Evolutionary conservation across 2,329 filamentous ascomycete species (phyloP), one percentile per base, ranked within the genome.

Genomic region (Fusarium secorum): DNA sequence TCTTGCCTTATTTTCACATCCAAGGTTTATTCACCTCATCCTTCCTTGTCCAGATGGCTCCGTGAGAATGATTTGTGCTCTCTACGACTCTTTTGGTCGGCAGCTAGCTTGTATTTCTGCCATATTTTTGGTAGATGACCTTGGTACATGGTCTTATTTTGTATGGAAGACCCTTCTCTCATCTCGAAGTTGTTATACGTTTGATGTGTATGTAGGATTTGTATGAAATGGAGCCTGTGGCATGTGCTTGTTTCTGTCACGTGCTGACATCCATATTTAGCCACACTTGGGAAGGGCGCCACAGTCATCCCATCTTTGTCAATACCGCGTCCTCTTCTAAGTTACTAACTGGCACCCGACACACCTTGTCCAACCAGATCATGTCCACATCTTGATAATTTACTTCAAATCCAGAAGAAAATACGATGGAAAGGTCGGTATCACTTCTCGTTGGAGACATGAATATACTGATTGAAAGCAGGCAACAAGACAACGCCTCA

Each of bases 401-500:
- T 44, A 18, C 8, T n/a, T 44, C 26, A 11, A 20, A 42, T 5
- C 17, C n/a, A 24, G 13, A 55, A 11, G 14, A 9, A 17, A 39
- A 32, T 13, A 17, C 35, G 17, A 42, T 60, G 53, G 61, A 66
- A 46, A 70, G 55, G 70, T 70, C 26, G 13, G 22, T 53, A 7
- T 8, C 18, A 15, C 3, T 26, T 20, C 8, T 20, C 8, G 15
- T 24, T 26, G n/a, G 52, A 17, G 11, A n/a, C 46, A 49, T 49
- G 14, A 28, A 20, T 45, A 18, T 60, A 33, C 69, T 72, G 26
- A 72, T 42, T 38, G 22, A 46, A 46, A 11, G 9, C 14, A 72
- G 69, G 49, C 69, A 57, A 26, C 49, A 69, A 30, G 55, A 63
- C 32, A 78, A 75, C 28, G 74, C 76, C 9, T 84, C 82, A 15